These are phyloP conservation scores for Penicillium sp. DNA, from an alignment of 2,329 filamentous ascomycete species.

Conservation along the genomic window DNA sequence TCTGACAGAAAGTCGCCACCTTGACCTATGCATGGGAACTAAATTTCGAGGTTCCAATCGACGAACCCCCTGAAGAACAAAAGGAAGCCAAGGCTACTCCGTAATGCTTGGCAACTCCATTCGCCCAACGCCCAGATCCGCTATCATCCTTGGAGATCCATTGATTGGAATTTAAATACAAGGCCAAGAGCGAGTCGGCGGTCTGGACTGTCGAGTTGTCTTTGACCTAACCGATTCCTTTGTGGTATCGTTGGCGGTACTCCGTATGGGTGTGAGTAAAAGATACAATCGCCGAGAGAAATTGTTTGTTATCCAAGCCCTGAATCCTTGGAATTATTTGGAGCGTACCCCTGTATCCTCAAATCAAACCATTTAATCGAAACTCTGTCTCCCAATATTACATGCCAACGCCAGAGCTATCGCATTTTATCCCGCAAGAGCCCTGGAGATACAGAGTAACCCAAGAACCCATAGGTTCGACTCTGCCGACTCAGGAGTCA, in stretches of 20 bases:
- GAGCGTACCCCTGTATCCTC: neutral
- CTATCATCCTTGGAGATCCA: conserved; percentile 12
- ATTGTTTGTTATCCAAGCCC: neutral
- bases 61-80: conserved; percentile 19
- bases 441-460: no score
- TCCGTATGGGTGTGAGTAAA: neutral
- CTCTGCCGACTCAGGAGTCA: neutral
- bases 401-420: neutral
- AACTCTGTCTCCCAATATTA: neutral
- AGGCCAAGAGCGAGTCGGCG: conserved; percentile 5
- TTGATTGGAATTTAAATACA: conserved; percentile 6
- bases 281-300: neutral
- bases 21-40: neutral
- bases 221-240: neutral
- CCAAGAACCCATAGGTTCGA: neutral
- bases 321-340: neutral
- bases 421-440: neutral
- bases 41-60: neutral
- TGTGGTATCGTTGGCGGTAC: neutral
- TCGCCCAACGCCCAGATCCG: conserved; percentile 17
- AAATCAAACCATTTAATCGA: neutral
- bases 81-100: conserved; percentile 16
- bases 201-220: conserved; percentile 17
- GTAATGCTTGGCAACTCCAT: neutral
- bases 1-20: neutral